Percentiles rank a stretch among this genome's conserved stretches.
These are phyloP conservation scores for Fusarium devonianum DNA, from an alignment of 2,329 filamentous ascomycete species.

Conservation along the genomic window DNA sequence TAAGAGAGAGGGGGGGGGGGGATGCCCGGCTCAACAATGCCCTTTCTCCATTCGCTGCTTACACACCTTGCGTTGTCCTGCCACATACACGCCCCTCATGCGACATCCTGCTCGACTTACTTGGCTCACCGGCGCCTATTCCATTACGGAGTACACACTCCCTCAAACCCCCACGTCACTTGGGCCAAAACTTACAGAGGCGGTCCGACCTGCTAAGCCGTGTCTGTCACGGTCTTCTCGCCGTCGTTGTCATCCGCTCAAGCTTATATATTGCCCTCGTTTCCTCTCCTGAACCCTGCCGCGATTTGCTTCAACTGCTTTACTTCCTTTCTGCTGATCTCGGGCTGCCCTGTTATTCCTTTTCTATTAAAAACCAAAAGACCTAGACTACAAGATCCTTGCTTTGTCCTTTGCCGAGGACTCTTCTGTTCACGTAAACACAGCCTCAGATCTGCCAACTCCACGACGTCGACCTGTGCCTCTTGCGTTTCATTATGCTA, in stretches of 20 bases:
- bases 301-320: constrained; percentile 16
- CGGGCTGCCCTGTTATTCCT: constrained; percentile 14
- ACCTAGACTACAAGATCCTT: constrained; percentile 4
- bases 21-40: constrained; percentile 10
- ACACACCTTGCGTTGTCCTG: constrained; percentile 13
- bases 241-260: constrained; percentile 38
- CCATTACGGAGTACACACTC: constrained; percentile 28
- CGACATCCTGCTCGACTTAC: neutral
- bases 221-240: constrained; percentile 39
- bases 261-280: constrained; percentile 40
- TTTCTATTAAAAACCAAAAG: no score
- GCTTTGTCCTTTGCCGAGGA: no score
- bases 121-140: constrained; percentile 25
- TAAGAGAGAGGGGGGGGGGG: no score
- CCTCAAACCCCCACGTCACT: constrained; percentile 34
- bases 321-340: no score
- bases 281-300: constrained; percentile 24
- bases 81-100: constrained; percentile 4
- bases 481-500: constrained; percentile 17
- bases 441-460: no score
- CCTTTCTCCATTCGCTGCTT: constrained; percentile 8
- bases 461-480: constrained; percentile 1
- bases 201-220: constrained; percentile 27
- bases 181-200: constrained; percentile 18
- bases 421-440: no score